Evolutionary conservation across 768 basidiomycete genomes (phyloP).

Genomic region (Leccinum fibrillosum): DNA sequence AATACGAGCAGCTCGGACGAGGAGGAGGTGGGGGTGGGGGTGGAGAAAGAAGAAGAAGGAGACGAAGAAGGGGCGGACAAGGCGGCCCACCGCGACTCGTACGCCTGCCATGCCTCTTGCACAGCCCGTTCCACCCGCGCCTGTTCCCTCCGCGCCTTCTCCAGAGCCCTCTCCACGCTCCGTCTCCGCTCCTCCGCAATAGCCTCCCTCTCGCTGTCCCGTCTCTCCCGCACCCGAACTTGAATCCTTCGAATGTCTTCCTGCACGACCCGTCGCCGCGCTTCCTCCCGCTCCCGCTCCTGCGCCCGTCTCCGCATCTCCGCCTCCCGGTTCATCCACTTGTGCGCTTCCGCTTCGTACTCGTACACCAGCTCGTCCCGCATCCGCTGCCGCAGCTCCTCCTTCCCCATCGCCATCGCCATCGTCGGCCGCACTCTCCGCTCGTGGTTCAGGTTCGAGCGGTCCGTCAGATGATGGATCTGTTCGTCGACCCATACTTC

Average conservation of each 20-base stretch:
- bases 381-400: constrained; percentile 36
- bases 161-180: constrained; percentile 32
- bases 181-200: constrained; percentile 47
- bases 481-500: constrained; percentile 66
- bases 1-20: constrained; percentile 54
- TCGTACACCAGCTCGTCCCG: constrained; percentile 54
- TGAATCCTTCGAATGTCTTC: constrained; percentile 58
- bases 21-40: not conserved
- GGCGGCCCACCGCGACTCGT: constrained; percentile 65
- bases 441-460: constrained; percentile 21
- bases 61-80: constrained; percentile 28
- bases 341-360: constrained; percentile 49
- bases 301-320: constrained; percentile 42
- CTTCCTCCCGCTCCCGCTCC: constrained; percentile 43
- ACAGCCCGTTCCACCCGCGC: constrained; percentile 42
- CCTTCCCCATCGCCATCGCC: constrained; percentile 22
- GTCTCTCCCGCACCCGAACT: constrained; percentile 45
- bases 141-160: constrained; percentile 44
- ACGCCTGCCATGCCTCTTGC: constrained; percentile 55
- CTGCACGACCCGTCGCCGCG: constrained; percentile 44
- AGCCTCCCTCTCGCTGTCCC: constrained; percentile 46
- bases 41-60: not conserved
- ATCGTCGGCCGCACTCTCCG: constrained; percentile 13
- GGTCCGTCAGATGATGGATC: constrained; percentile 36
- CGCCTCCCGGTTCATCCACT: constrained; percentile 51